Evolutionary conservation across 495 filamentous ascomycete genomes (phyloP).

Genomic region (Apodospora peruviana): DNA sequence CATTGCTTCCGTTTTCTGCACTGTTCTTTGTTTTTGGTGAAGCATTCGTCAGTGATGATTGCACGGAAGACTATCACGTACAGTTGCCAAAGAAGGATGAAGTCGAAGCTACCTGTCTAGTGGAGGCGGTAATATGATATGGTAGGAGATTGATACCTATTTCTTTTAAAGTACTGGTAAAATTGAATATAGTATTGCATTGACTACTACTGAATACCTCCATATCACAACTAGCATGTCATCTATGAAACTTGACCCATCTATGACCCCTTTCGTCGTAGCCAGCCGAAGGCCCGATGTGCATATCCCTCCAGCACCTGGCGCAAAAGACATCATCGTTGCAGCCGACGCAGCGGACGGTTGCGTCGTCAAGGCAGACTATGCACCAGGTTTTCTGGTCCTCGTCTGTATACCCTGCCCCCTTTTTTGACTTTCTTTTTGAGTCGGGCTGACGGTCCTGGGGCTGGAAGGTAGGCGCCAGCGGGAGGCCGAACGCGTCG

Average conservation of each 20-base stretch:
- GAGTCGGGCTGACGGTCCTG: slow-evolving; percentile 12
- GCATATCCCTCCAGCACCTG: slow-evolving; percentile 64
- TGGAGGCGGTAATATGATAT: too few species aligned
- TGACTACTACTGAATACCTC: too few species aligned
- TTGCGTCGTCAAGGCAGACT: slow-evolving; percentile 64
- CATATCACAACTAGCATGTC: too few species aligned
- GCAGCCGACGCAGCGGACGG: slow-evolving; percentile 56
- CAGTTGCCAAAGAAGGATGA: too few species aligned
- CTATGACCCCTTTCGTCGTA: slow-evolving; percentile 51
- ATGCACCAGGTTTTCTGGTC: slow-evolving; percentile 65
- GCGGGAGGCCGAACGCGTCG: slow-evolving; percentile 43
- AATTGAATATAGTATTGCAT: too few species aligned
- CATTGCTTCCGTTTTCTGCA: too few species aligned
- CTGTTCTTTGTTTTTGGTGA: too few species aligned
- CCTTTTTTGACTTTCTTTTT: slow-evolving; percentile 12
- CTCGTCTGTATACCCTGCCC: slow-evolving; percentile 47
- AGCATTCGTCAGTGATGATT: too few species aligned
- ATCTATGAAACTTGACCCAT: slow-evolving; percentile 32
- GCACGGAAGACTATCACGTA: too few species aligned
- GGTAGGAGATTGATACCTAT: too few species aligned
- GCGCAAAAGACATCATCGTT: slow-evolving; percentile 62
- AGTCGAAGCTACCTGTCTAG: too few species aligned
- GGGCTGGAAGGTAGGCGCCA: slow-evolving; percentile 48
- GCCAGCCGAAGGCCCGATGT: slow-evolving; percentile 51
- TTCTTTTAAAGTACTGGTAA: too few species aligned